Percentiles rank a stretch among this genome's conserved stretches.
Evolutionary conservation across 202 grass and related monocot genomes (phyloP).

Genomic region (Carex sylvatica): DNA sequence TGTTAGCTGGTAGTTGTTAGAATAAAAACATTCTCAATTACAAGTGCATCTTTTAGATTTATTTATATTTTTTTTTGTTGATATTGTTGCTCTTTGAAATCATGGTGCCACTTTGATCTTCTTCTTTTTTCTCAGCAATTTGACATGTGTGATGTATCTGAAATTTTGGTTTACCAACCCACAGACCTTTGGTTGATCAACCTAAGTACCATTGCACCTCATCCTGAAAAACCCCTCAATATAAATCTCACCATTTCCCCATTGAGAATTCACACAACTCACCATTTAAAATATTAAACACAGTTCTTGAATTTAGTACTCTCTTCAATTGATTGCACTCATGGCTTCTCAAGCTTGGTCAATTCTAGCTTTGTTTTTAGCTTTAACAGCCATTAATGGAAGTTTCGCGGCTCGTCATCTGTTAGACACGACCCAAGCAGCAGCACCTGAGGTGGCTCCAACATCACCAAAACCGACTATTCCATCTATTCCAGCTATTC

Average conservation of each 20-base stretch:
- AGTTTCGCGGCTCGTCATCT: conserved; percentile 49
- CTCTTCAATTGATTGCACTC: background rate
- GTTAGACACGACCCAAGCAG: conserved; percentile 37
- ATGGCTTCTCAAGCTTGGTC: conserved; percentile 40
- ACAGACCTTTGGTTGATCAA: background rate
- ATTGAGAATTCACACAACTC: background rate
- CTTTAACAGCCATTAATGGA: conserved; percentile 37
- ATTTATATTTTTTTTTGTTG: background rate
- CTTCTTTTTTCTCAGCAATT: background rate
- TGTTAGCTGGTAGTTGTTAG: background rate
- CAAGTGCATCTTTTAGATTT: background rate
- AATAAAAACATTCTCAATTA: background rate
- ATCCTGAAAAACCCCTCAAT: background rate
- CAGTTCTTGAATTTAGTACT: background rate
- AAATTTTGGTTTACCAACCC: background rate
- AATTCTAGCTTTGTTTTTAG: conserved; percentile 41
- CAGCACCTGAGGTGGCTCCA: conserved; percentile 30
- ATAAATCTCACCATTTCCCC: background rate
- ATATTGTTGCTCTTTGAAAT: background rate
- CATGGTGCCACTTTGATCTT: background rate
- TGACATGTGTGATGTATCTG: background rate
- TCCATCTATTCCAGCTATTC: conserved; percentile 27
- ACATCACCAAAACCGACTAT: background rate
- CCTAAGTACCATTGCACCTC: background rate
- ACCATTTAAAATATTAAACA: background rate